A percentile compares a stretch with the other conserved stretches of the same genome.
Conservation (phyloP, 2,329 filamentous ascomycete species). For the Hypoxylon sp. region DNA sequence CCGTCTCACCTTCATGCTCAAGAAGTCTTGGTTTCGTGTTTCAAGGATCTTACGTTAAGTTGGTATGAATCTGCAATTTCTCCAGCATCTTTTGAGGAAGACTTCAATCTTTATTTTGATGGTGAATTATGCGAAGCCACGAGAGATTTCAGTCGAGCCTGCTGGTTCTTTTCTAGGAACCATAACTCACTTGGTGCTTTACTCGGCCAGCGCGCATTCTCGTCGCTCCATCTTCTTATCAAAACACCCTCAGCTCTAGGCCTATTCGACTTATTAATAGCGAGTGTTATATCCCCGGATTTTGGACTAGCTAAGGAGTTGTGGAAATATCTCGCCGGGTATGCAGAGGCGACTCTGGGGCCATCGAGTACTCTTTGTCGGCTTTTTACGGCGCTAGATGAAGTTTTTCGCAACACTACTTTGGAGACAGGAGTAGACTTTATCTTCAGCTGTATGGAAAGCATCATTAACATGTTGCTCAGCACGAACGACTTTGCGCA, state of each 20-base stretch:
- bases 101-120: constrained; percentile 43
- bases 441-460: constrained; percentile 46
- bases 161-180: constrained; percentile 44
- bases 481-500: constrained; percentile 35
- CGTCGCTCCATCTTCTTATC: constrained; percentile 41
- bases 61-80: constrained; percentile 39
- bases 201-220: constrained; percentile 42
- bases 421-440: constrained; percentile 41
- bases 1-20: constrained; percentile 45
- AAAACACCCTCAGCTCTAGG: constrained; percentile 42
- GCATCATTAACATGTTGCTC: constrained; percentile 46
- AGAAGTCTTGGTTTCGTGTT: constrained; percentile 44
- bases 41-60: constrained; percentile 38
- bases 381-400: constrained; percentile 37
- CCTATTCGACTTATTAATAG: constrained; percentile 44
- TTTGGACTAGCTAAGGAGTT: constrained; percentile 40
- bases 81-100: constrained; percentile 31
- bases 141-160: constrained; percentile 45
- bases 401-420: constrained; percentile 38
- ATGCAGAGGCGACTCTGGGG: constrained; percentile 34
- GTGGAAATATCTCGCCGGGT: constrained; percentile 45
- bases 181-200: constrained; percentile 40
- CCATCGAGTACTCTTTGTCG: constrained; percentile 32
- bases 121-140: constrained; percentile 44
- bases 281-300: constrained; percentile 42